These are phyloP conservation scores for Salix udensis DNA, from an alignment of 345 rosid species.

Conservation along the genomic window DNA sequence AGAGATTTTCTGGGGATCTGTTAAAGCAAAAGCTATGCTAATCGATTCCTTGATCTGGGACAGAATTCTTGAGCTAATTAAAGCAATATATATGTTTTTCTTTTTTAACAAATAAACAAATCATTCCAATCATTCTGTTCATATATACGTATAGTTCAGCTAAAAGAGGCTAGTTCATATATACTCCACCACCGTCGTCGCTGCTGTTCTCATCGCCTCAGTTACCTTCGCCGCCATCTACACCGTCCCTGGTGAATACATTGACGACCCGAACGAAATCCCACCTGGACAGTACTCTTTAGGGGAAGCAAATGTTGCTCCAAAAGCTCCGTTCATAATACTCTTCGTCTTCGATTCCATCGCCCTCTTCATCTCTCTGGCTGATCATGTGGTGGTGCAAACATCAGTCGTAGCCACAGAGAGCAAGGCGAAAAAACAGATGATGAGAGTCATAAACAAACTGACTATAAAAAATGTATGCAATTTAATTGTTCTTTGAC, in stretches of 20 bases:
- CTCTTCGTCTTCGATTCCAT: constrained; percentile 82
- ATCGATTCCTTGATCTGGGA: no score
- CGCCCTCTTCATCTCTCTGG: constrained; percentile 88
- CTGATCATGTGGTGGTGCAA: constrained; percentile 90
- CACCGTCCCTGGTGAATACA: constrained; percentile 86
- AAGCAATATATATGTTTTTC: no score
- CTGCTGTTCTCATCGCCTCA: constrained; percentile 87
- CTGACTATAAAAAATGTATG: constrained; percentile 76
- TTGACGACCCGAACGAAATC: constrained; percentile 39
- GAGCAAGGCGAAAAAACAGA: constrained; percentile 87
- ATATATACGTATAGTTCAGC: no score
- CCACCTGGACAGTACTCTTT: constrained; percentile 40
- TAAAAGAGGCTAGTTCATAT: no score
- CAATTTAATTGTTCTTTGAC: constrained; percentile 34
- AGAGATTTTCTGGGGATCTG: no score
- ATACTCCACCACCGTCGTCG: constrained; percentile 86
- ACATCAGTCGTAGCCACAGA: constrained; percentile 92
- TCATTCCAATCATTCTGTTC: no score
- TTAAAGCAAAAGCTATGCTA: no score
- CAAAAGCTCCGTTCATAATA: constrained; percentile 56
- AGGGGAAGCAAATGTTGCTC: constrained; percentile 81
- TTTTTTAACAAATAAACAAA: no score
- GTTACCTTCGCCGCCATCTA: constrained; percentile 95
- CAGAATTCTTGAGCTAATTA: no score
- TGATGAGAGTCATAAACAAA: constrained; percentile 95